Evolutionary conservation across 2,329 filamentous ascomycete genomes (phyloP).

Genomic region (Verticillium isaacii): DNA sequence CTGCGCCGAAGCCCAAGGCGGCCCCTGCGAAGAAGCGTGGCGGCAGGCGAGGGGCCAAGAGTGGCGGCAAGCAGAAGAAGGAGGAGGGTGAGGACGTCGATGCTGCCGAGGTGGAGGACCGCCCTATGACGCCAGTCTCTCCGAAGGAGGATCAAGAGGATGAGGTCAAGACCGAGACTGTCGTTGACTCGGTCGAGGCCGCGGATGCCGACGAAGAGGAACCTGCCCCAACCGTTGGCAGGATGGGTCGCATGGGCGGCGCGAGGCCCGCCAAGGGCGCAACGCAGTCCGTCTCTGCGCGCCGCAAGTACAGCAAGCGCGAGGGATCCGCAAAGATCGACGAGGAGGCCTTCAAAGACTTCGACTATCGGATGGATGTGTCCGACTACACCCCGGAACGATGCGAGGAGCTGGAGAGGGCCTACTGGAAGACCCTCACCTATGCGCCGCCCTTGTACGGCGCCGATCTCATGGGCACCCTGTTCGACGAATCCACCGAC

Average conservation of each 20-base stretch:
- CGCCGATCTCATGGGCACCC: constrained; percentile 90
- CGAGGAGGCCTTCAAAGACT: constrained; percentile 84
- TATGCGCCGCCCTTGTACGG: constrained; percentile 95
- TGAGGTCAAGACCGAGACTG: constrained; percentile 10
- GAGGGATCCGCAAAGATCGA: constrained; percentile 78
- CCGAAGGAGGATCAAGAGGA: constrained; percentile 21
- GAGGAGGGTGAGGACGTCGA: constrained; percentile 34
- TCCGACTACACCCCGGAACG: constrained; percentile 87
- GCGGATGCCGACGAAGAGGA: constrained; percentile 26
- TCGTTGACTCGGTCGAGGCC: constrained; percentile 21
- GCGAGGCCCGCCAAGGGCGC: constrained; percentile 49
- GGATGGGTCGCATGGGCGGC: constrained; percentile 43
- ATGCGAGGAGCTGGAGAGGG: constrained; percentile 89
- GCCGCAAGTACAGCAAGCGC: constrained; percentile 78
- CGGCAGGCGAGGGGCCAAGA: constrained; percentile 28
- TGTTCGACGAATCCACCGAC: constrained; percentile 82
- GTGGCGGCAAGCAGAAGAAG: constrained; percentile 28
- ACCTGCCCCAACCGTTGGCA: constrained; percentile 22
- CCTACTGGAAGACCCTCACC: constrained; percentile 96
- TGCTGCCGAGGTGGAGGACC: constrained; percentile 36
- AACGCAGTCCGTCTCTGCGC: constrained; percentile 75
- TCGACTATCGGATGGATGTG: constrained; percentile 83
- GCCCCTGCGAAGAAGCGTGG: constrained; percentile 32
- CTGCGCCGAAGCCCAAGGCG: constrained; percentile 16
- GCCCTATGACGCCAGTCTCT: constrained; percentile 56